These are phyloP conservation scores for Nakazawaea anatomiae DNA, from an alignment of 805 yeast species.

Conservation along the genomic window DNA sequence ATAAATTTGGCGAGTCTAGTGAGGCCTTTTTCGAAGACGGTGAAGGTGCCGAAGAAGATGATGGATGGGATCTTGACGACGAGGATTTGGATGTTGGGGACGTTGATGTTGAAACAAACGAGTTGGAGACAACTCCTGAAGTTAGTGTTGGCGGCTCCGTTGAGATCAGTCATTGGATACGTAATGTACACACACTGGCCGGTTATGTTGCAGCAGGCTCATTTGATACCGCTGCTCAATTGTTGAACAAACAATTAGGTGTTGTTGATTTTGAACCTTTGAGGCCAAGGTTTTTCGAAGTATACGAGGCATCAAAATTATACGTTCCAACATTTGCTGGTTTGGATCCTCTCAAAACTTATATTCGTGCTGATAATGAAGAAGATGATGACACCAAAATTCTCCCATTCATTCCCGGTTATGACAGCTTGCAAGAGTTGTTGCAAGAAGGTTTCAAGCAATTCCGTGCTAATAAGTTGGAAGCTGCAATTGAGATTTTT, in stretches of 20 bases:
- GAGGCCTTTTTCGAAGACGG: constrained; percentile 37
- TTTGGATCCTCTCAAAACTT: constrained; percentile 63
- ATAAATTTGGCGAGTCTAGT: constrained; percentile 22
- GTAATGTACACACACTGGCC: constrained; percentile 85
- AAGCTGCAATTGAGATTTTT: constrained; percentile 74
- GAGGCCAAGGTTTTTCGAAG: constrained; percentile 74
- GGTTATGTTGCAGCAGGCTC: constrained; percentile 95
- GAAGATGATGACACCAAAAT: constrained; percentile 41
- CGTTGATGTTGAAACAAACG: constrained; percentile 32
- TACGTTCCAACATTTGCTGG: constrained; percentile 71
- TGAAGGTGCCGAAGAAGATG: constrained; percentile 51
- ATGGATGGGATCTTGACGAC: constrained; percentile 79
- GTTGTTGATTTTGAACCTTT: constrained; percentile 83
- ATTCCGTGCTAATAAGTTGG: constrained; percentile 80
- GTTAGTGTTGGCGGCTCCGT: constrained; percentile 31
- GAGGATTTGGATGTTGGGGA: constrained; percentile 68
- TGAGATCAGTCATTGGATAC: constrained; percentile 77
- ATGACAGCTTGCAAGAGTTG: constrained; percentile 53
- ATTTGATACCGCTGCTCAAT: constrained; percentile 91
- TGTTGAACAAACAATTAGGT: constrained; percentile 86
- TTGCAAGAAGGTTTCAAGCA: constrained; percentile 72
- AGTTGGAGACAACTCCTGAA: constrained; percentile 22
- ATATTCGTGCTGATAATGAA: constrained; percentile 61
- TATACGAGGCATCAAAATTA: constrained; percentile 75
- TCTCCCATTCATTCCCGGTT: constrained; percentile 72